phyloP scores from a whole-genome alignment of 176 grass and related monocot genomes.

The Oryza glumipatula region DNA sequence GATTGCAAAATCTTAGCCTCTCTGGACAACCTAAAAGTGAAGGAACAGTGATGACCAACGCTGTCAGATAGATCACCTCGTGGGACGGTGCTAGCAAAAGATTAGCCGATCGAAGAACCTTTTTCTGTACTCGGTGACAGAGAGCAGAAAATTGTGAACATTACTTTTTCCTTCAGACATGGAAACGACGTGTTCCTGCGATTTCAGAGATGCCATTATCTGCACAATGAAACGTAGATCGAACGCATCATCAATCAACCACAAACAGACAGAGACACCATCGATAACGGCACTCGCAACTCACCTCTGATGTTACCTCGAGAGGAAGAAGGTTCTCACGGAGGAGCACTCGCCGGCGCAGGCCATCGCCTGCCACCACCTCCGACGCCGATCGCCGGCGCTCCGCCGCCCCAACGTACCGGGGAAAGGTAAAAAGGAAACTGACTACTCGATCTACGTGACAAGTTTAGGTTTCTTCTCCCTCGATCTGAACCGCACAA shows the following conservation, averaged over 20 bases:
- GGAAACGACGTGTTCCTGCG: not conserved
- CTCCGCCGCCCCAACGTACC: too few relatives aligned
- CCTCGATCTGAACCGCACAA: not conserved
- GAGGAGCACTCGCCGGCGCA: not conserved
- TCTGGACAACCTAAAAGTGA: not conserved
- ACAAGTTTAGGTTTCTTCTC: not conserved
- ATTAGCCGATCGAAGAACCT: not conserved
- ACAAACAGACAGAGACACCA: not conserved
- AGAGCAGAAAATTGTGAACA: not conserved
- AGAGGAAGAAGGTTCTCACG: not conserved
- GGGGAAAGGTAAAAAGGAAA: not conserved
- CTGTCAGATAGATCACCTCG: not conserved
- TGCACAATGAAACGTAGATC: not conserved
- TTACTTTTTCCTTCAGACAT: not conserved
- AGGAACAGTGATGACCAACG: not conserved
- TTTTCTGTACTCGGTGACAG: slow-evolving; percentile 2
- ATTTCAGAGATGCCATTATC: not conserved
- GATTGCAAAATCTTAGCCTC: not conserved
- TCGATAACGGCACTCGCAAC: too few relatives aligned
- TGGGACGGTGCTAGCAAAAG: not conserved
- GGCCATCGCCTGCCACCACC: too few relatives aligned
- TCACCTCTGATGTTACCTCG: too few relatives aligned
- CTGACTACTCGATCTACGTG: not conserved
- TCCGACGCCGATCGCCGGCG: not conserved
- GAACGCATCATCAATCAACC: too few relatives aligned